Percentiles rank a stretch among this genome's conserved stretches.
Evolutionary conservation across 176 grass and related monocot genomes (phyloP).

Genomic region (Bromus sterilis): DNA sequence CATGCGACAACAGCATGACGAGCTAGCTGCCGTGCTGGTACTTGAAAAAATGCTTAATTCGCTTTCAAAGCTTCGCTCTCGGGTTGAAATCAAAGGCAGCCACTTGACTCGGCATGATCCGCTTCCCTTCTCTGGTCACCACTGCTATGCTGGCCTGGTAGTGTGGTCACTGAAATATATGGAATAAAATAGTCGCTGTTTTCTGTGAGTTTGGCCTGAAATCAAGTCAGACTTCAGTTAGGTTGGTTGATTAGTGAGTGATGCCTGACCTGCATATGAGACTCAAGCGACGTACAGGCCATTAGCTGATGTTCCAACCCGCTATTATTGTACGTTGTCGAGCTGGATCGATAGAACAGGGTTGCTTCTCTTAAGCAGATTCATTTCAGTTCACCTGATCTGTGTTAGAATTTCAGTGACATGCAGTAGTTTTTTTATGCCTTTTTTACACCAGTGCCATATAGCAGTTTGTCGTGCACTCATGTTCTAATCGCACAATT

Average conservation of each 20-base stretch:
- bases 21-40: not conserved
- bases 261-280: not conserved
- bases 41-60: not conserved
- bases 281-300: not conserved
- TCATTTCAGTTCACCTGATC: not conserved
- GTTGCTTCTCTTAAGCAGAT: not conserved
- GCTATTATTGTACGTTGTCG: not conserved
- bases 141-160: not conserved
- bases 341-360: not conserved
- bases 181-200: not conserved
- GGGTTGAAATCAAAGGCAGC: not conserved
- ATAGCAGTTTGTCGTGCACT: not conserved
- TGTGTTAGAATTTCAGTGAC: not conserved
- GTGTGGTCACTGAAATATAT: not conserved
- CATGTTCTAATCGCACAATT: not conserved
- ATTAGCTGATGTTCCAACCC: not conserved
- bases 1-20: not conserved
- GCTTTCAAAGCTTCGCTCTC: not conserved
- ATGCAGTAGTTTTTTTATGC: not conserved
- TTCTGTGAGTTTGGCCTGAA: not conserved
- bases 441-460: no score
- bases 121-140: not conserved
- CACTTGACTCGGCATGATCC: slow-evolving; percentile 7
- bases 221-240: not conserved
- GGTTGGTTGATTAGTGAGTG: not conserved